Evolutionary conservation across 192 early-diverging fungal genomes (phyloP).

Genomic region (Ramicandelaber brevisporus): DNA sequence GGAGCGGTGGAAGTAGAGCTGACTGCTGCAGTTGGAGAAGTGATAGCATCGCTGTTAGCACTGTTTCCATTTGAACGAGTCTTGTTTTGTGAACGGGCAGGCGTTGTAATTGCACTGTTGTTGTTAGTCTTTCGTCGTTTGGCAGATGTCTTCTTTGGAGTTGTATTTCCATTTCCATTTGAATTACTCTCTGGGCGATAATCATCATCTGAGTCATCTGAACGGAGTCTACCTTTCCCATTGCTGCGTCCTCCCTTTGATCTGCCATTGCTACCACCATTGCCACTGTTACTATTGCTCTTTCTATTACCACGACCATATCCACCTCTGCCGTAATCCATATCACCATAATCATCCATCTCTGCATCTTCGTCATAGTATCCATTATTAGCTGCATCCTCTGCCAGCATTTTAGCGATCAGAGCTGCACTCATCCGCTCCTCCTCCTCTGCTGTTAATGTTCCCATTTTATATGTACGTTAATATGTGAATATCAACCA

Average conservation of each 20-base stretch:
- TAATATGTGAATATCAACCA: not conserved
- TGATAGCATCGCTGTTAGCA: constrained; percentile 1
- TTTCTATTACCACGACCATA: too few relatives aligned
- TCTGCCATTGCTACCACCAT: not conserved
- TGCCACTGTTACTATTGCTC: not conserved
- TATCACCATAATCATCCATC: constrained; percentile 1
- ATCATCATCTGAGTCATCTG: constrained; percentile 19
- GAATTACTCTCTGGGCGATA: constrained; percentile 13
- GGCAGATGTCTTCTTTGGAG: constrained; percentile 5
- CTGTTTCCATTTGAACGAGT: not conserved
- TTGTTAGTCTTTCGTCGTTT: not conserved
- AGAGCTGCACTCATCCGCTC: constrained; percentile 52
- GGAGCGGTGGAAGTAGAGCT: too few relatives aligned
- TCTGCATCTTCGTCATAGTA: constrained; percentile 19
- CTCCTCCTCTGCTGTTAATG: constrained; percentile 43
- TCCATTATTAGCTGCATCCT: constrained; percentile 25
- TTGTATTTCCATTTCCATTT: constrained; percentile 16
- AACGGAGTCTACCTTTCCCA: too few relatives aligned
- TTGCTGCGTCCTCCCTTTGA: constrained; percentile 7
- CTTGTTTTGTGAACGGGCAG: constrained; percentile 3
- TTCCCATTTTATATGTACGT: not conserved
- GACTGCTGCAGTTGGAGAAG: not conserved
- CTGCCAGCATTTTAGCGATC: constrained; percentile 51
- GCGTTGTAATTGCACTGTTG: constrained; percentile 3
- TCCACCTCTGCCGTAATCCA: not conserved